Evolutionary conservation across 1,139 yeast species (phyloP), one percentile per base, ranked within the genome.

Genomic region (Nadsonia commutata): DNA sequence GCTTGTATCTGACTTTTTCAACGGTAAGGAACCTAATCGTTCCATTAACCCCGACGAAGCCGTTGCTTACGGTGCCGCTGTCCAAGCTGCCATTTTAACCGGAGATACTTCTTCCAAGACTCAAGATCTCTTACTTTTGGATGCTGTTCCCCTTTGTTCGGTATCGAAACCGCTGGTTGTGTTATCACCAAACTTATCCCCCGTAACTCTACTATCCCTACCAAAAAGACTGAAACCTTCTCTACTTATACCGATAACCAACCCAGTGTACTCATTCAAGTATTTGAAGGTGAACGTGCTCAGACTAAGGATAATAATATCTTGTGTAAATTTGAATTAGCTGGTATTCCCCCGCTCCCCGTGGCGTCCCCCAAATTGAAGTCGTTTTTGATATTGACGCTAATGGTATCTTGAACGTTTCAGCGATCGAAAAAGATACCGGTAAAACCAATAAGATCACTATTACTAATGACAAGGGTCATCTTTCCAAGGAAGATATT

Each of bases 21-120:
- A 88, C 66, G 97, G 97, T 71, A 88, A 90, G 78, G 86, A 82
- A 76, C 83, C 82, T 65, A 85, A 83, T 74, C 81, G 80, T 72
- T 81, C 95, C 56, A 88, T 88, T 70, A 88, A 88, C 94, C 97
- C 97, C 60, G 96, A 84, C 76, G 94, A 84, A 76, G 94, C 95
- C 64, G 95, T 84, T 70, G 95, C 95, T 64, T 85, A 84, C 75
- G 95, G 95, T 79, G 95, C 95, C 60, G 95, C 95, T 60, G 71
- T 67, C 51, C 90, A 83, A 72, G 94, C 93, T 57, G 93, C 95
- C 56, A 85, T 85, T 61, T 74, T 85, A 57, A 78, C 94, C 48
- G 95, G 95, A 71, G 93, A 82, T 66, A 77, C 88, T 47, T 76
- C 88, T 46, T 73, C 78, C 56, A 75, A 75, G 70, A 75, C 93